These are phyloP conservation scores for Neocucurbitaria cava DNA, from an alignment of 2,329 filamentous ascomycete genomes.

Conservation along the genomic window DNA sequence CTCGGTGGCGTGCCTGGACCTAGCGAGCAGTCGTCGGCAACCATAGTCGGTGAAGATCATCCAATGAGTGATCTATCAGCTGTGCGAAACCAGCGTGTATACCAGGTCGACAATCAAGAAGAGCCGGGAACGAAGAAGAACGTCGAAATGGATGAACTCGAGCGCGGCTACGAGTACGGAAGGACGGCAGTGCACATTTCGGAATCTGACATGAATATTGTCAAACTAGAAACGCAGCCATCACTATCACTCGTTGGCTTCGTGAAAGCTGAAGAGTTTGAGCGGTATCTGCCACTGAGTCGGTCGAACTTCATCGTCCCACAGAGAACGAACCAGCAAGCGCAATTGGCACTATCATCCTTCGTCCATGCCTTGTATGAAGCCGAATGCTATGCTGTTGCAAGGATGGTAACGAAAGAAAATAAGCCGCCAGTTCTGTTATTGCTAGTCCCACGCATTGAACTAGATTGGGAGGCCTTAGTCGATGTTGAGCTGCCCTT, in stretches of 20 bases:
- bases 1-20: constrained; percentile 54
- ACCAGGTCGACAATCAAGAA: constrained; percentile 78
- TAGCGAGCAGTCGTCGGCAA: constrained; percentile 61
- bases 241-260: constrained; percentile 87
- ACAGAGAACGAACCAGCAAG: constrained; percentile 79
- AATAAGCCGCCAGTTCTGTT: constrained; percentile 78
- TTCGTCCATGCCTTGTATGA: constrained; percentile 88
- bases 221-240: constrained; percentile 79
- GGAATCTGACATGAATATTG: constrained; percentile 84
- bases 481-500: constrained; percentile 92
- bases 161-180: constrained; percentile 95
- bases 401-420: constrained; percentile 84
- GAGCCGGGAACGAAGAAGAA: constrained; percentile 81
- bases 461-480: constrained; percentile 80
- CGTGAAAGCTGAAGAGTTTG: constrained; percentile 76
- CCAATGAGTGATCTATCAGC: constrained; percentile 61
- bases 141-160: constrained; percentile 80
- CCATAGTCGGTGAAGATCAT: constrained; percentile 52
- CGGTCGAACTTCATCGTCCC: constrained; percentile 79
- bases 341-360: constrained; percentile 84
- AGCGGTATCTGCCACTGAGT: constrained; percentile 85
- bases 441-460: constrained; percentile 80
- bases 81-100: constrained; percentile 80
- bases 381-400: constrained; percentile 83
- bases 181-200: constrained; percentile 89